phyloP scores from a whole-genome alignment of 1,139 yeast species.

The Starmera stellimalicola region DNA sequence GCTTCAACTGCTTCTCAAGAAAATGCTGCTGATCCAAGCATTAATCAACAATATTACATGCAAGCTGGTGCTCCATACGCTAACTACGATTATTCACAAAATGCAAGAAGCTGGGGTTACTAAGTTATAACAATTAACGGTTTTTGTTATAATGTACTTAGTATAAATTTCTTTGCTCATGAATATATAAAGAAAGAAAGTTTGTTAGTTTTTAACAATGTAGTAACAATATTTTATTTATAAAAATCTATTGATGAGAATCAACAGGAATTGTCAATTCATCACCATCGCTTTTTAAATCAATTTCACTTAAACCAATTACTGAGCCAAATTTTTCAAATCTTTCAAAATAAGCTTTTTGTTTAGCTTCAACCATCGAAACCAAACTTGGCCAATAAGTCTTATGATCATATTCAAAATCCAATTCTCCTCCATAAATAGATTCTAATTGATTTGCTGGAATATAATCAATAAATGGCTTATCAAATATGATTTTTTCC shows the following conservation, averaged over 20 bases:
- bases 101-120: neutral
- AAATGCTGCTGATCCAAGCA: neutral
- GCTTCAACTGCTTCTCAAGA: slow-evolving; percentile 3
- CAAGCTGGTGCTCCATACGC: slow-evolving; percentile 6
- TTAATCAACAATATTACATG: neutral
- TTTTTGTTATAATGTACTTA: neutral
- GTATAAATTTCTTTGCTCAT: too few relatives aligned
- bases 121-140: too few relatives aligned
- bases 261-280: slow-evolving; percentile 32
- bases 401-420: slow-evolving; percentile 69
- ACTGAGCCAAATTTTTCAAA: slow-evolving; percentile 54
- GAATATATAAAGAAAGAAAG: neutral
- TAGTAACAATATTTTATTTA: neutral
- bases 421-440: slow-evolving; percentile 61
- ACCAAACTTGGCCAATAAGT: slow-evolving; percentile 71
- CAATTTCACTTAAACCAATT: slow-evolving; percentile 73
- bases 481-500: slow-evolving; percentile 79
- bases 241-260: neutral
- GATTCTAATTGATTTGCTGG: slow-evolving; percentile 70
- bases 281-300: slow-evolving; percentile 49
- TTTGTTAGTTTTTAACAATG: neutral
- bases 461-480: slow-evolving; percentile 73
- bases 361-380: slow-evolving; percentile 43
- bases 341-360: slow-evolving; percentile 41
- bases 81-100: neutral